phyloP scores from a whole-genome alignment of 805 yeast species.

The Yamadazyma tumulicola region DNA sequence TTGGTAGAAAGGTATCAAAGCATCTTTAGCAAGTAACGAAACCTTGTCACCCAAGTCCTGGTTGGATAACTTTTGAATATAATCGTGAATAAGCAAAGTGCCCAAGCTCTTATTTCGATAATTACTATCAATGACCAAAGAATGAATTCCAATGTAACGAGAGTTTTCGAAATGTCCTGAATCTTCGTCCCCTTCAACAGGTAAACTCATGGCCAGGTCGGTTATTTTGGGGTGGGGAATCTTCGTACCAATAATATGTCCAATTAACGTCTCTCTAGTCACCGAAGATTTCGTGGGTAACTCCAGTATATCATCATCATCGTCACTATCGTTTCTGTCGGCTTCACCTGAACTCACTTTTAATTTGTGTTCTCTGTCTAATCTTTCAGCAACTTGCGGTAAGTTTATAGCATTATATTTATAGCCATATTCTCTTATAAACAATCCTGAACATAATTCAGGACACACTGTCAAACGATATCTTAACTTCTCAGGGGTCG shows the following conservation, averaged over 20 bases:
- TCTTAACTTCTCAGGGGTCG: conserved; percentile 53
- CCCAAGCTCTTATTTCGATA: conserved; percentile 84
- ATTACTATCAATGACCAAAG: conserved; percentile 71
- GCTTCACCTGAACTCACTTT: conserved; percentile 15
- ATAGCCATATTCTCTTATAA: conserved; percentile 62
- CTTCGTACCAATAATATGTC: conserved; percentile 79
- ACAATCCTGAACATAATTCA: conserved; percentile 85
- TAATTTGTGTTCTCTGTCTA: conserved; percentile 24
- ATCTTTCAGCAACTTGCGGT: conserved; percentile 36
- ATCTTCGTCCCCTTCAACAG: conserved; percentile 32
- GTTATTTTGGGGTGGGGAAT: conserved; percentile 48
- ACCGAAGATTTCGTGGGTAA: conserved; percentile 49
- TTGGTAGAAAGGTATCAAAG: conserved; percentile 71
- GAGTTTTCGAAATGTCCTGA: conserved; percentile 77
- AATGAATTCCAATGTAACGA: conserved; percentile 73
- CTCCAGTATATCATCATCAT: conserved; percentile 29
- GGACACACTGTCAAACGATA: conserved; percentile 83
- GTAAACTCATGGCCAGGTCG: conserved; percentile 58
- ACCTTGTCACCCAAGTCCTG: conserved; percentile 82
- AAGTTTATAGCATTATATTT: conserved; percentile 40
- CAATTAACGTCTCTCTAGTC: conserved; percentile 64
- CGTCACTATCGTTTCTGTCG: conserved; percentile 13
- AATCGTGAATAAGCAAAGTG: conserved; percentile 78
- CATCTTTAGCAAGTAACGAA: conserved; percentile 67
- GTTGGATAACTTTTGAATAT: conserved; percentile 82